phyloP scores from a whole-genome alignment of 495 filamentous ascomycete genomes.

The Aspergillus egyptiacus region DNA sequence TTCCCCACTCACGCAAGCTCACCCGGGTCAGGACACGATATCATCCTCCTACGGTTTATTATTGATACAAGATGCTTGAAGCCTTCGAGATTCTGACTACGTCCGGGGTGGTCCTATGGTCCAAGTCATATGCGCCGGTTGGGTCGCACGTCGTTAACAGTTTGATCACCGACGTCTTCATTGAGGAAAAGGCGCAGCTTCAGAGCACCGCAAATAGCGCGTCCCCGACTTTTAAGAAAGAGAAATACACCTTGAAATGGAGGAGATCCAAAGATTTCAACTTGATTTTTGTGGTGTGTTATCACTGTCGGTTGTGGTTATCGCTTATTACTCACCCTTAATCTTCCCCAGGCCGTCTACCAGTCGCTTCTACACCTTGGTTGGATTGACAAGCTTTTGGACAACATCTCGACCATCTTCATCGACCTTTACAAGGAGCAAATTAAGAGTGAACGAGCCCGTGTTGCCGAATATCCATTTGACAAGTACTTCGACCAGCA shows the following conservation, averaged over 20 bases:
- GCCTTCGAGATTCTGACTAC: constrained; percentile 93
- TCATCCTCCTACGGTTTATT: too few species aligned
- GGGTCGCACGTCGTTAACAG: constrained; percentile 81
- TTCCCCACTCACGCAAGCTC: constrained; percentile 29
- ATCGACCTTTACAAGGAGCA: constrained; percentile 82
- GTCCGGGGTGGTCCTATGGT: constrained; percentile 96
- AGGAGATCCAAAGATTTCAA: constrained; percentile 84
- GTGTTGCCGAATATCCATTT: constrained; percentile 69
- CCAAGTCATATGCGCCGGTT: constrained; percentile 73
- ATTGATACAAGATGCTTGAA: constrained; percentile 64
- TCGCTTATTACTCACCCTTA: constrained; percentile 17
- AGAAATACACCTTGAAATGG: constrained; percentile 95
- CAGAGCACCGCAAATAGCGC: constrained; percentile 32
- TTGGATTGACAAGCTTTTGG: constrained; percentile 95
- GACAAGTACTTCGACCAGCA: constrained; percentile 94
- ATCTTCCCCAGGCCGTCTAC: constrained; percentile 74
- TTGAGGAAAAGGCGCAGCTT: constrained; percentile 77
- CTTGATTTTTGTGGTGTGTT: constrained; percentile 86
- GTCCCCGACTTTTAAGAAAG: constrained; percentile 70
- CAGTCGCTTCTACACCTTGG: constrained; percentile 89
- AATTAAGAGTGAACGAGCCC: constrained; percentile 71
- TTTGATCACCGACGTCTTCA: constrained; percentile 93
- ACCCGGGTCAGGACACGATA: too few species aligned
- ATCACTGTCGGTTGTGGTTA: constrained; percentile 1
- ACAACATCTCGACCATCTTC: constrained; percentile 88